Base-by-base conservation (phyloP, 164 flowering plant species). In the Piper betle region DNA sequence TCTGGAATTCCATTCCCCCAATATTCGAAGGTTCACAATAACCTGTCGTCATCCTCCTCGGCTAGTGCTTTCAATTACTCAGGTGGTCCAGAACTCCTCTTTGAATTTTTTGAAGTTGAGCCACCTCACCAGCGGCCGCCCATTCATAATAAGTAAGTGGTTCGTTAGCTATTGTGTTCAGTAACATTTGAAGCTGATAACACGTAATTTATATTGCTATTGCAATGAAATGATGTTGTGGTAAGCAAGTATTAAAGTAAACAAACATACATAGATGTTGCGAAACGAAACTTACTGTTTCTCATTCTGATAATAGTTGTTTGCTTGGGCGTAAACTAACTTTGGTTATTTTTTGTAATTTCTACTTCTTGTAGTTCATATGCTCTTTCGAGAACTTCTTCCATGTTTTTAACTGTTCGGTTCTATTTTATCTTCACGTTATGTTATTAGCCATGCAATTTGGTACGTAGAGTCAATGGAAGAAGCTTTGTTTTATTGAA, bases 61-160 rank as follows among this genome's bases (percentile, higher is more conserved):
- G 33, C 33, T 25, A 52, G 42, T 25, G 60, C 59, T 55, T 25
- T 55, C 25, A 52, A 62, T 33, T 63, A 39, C 10, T 39, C 66
- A 19, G 64, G 69, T 67, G 81, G 74, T 59, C 39, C 62, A 42
- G 84, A 88, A 69, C 83, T 83, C 18, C 72, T 88, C 38, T 84
- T 84, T 65, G 88, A 88, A 62, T 88, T 75, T 71, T 88, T 84
- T 77, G 91, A 88, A 63, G 68, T 66, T 9, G 87, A 78, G 19
- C 84, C 64, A 64, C 96, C 89, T 60, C 89, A 73, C 41, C 80
- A 66, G 54, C 78, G 96, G 57, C 79, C 38, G 20, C 85, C 91
- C 5, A 68, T 88, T 33, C 80, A 71, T 79, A 87, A 84, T 20
- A 85, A 79, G 96, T 82, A 78, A 70, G 82, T 59, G 3, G 37